Evolutionary conservation across 1,284 basidiomycete genomes (phyloP).

Genomic region (Ceratobasidium sp.): DNA sequence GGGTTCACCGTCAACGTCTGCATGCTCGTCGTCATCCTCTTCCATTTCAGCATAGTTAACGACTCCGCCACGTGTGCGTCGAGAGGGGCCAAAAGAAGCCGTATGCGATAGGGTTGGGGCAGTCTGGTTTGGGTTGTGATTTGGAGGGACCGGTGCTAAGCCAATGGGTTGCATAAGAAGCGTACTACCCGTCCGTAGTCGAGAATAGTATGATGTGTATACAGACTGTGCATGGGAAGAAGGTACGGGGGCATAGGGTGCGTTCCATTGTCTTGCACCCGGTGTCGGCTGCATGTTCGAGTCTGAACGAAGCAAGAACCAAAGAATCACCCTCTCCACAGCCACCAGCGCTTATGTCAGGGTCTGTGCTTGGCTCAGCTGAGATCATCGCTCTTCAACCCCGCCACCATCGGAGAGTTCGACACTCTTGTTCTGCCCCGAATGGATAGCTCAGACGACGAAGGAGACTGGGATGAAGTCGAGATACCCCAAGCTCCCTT

Average conservation of each 20-base stretch:
- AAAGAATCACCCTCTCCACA: neutral
- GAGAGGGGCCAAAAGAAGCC: constrained; percentile 38
- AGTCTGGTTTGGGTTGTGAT: constrained; percentile 42
- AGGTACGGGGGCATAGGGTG: constrained; percentile 8
- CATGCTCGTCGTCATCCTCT: constrained; percentile 45
- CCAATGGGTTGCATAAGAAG: constrained; percentile 90
- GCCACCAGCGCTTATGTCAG: constrained; percentile 35
- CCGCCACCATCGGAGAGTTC: constrained; percentile 28
- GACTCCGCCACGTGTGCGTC: constrained; percentile 67
- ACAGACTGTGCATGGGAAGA: constrained; percentile 68
- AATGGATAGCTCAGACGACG: constrained; percentile 36
- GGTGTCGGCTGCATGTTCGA: constrained; percentile 23
- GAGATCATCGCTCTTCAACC: constrained; percentile 17
- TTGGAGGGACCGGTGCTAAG: constrained; percentile 51
- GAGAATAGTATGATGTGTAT: constrained; percentile 86
- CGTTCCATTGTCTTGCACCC: constrained; percentile 6
- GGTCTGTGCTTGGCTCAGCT: constrained; percentile 17
- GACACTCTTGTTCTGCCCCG: neutral
- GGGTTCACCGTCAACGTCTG: constrained; percentile 43
- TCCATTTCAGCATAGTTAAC: constrained; percentile 91
- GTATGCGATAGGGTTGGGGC: constrained; percentile 33
- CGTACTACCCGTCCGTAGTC: constrained; percentile 91
- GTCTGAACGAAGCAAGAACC: constrained; percentile 3
- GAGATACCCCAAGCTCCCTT: constrained; percentile 24
- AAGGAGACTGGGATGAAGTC: constrained; percentile 37